Percentiles rank a stretch among this genome's conserved stretches.
Evolutionary conservation across 768 basidiomycete species (phyloP).

Genomic region (Scleroderma citrinum): DNA sequence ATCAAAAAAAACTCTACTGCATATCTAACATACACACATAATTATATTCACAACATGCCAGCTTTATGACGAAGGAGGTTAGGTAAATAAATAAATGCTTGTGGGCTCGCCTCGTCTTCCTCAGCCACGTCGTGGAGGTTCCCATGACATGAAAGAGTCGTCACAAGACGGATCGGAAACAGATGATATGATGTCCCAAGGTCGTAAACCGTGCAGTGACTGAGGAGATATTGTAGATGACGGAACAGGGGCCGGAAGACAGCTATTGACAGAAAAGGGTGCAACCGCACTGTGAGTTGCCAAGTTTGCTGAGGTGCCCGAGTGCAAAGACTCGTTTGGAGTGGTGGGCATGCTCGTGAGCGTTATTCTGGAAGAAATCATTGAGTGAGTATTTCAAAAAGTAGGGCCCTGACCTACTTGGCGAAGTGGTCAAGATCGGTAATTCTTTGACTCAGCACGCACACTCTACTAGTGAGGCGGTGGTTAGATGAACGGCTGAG

Average conservation of each 20-base stretch:
- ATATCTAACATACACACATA: neutral
- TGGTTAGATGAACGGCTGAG: conserved; percentile 44
- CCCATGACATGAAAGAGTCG: conserved; percentile 61
- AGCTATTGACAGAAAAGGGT: conserved; percentile 7
- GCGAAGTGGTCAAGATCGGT: conserved; percentile 46
- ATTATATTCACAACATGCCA: no score
- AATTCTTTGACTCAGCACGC: conserved; percentile 40
- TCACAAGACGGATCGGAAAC: conserved; percentile 34
- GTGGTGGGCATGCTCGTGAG: conserved; percentile 32
- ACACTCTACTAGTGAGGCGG: conserved; percentile 20
- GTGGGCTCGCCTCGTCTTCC: neutral
- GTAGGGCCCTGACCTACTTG: conserved; percentile 34
- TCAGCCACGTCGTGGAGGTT: conserved; percentile 38
- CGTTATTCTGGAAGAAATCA: conserved; percentile 29
- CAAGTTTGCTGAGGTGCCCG: conserved; percentile 9
- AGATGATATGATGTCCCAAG: conserved; percentile 15
- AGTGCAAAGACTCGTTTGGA: conserved; percentile 18
- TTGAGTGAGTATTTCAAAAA: conserved; percentile 7
- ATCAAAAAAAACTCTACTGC: neutral
- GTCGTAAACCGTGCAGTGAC: conserved; percentile 11
- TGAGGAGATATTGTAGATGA: conserved; percentile 16
- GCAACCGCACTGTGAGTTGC: conserved; percentile 2
- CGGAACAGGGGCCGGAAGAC: conserved; percentile 13
- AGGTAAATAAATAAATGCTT: neutral
- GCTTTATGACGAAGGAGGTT: neutral